Evolutionary conservation across 805 yeast genomes (phyloP), one percentile per base, ranked within the genome.

Genomic region (Saccharomycopsis microspora): DNA sequence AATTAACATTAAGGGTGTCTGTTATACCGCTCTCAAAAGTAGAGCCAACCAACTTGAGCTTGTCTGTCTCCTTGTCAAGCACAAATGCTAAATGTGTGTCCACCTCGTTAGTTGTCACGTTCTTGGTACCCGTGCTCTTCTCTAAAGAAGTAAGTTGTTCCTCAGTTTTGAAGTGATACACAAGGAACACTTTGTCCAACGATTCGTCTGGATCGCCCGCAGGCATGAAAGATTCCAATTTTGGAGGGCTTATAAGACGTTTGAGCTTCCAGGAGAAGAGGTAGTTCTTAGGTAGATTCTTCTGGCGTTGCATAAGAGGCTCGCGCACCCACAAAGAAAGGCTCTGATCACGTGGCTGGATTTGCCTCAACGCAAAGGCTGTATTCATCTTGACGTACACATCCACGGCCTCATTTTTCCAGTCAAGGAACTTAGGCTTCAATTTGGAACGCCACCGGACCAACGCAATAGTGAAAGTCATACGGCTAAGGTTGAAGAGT

Each of bases 321-420:
- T 74, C 75, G 51, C 71, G 76, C 5, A 79, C 85, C 78, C 81
- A 80, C n/a, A 78, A 67, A 3, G 82, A 71, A 28, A 79, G 66
- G 10, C 63, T 58, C 39, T 68, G 66, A 49, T 68, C 68, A 8
- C 78, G 66, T 9, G 69, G 56, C 34, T 63, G 66, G 42, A 86
- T 58, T 54, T 80, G 69, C 33, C 69, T 70, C 19, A 68, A 60
- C 3, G 95, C 90, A 68, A 89, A 89, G 3, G 87, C 80, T 58
- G 80, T 78, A 65, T 89, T 87, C n/a, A 85, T 82, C 49, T 76
- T 75, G 32, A 82, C 83, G 62, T 79, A 88, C 44, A 69, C 70
- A 56, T 86, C 86, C 56, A 89, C 78, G 5, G 95, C 95, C 32
- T 72, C 73, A 63, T 87, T 90, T 62, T 85, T 85, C 96, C 96